phyloP scores from a whole-genome alignment of 257 asterid species.

The Solanum pimpinellifolium region DNA sequence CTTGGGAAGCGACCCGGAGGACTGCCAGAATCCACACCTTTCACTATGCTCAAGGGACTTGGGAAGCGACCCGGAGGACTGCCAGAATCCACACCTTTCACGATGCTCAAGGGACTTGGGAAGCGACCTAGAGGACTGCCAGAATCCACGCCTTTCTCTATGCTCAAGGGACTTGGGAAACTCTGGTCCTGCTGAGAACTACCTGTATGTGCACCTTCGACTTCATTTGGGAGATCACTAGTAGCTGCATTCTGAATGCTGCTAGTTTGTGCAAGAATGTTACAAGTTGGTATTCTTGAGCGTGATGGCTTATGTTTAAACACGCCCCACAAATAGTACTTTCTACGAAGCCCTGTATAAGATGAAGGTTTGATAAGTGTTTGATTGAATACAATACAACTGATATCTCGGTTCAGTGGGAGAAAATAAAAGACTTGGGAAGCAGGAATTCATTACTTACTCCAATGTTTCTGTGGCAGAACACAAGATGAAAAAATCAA shows the following conservation, averaged over 20 bases:
- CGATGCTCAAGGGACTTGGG: neutral
- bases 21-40: too few species aligned
- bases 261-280: neutral
- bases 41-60: too few species aligned
- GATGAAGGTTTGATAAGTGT: neutral
- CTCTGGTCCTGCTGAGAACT: neutral
- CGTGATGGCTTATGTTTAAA: neutral
- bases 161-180: neutral
- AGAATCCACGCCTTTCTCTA: neutral
- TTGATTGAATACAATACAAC: neutral
- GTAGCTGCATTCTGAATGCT: neutral
- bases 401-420: neutral
- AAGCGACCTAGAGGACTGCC: neutral
- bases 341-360: neutral
- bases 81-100: too few species aligned
- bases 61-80: too few species aligned
- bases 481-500: neutral
- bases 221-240: neutral
- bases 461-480: neutral
- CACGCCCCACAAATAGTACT: neutral
- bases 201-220: neutral
- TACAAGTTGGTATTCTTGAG: neutral
- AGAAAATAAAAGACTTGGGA: neutral
- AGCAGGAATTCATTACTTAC: neutral
- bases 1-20: too few species aligned